These are phyloP conservation scores for Daldinia loculata DNA, from an alignment of 495 filamentous ascomycete species.

Conservation along the genomic window DNA sequence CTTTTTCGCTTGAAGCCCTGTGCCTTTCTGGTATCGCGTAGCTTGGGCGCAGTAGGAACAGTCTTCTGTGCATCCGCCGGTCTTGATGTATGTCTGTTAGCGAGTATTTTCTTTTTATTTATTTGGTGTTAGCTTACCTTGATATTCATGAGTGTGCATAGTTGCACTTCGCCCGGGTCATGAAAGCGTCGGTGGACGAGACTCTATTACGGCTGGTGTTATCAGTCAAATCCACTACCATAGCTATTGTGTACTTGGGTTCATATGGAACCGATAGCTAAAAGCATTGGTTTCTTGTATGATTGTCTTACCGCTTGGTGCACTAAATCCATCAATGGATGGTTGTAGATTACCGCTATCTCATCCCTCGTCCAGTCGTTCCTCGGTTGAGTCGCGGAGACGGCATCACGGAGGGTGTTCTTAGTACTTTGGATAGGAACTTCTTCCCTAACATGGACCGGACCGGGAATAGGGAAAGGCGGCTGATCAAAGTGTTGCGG, in stretches of 20 bases:
- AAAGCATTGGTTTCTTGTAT: not conserved
- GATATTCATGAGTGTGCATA: slow-evolving; percentile 94
- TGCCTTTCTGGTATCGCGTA: slow-evolving; percentile 78
- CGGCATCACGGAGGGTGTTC: slow-evolving; percentile 54
- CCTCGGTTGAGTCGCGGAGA: slow-evolving; percentile 64
- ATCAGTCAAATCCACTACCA: slow-evolving; percentile 25
- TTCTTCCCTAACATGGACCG: slow-evolving; percentile 22
- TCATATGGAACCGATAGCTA: not conserved
- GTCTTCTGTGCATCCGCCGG: slow-evolving; percentile 88
- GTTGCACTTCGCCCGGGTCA: slow-evolving; percentile 78
- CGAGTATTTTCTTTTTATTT: not conserved
- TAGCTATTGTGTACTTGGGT: not conserved
- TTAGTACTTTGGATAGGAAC: slow-evolving; percentile 7
- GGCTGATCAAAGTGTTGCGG: slow-evolving; percentile 20
- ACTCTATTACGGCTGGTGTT: slow-evolving; percentile 56
- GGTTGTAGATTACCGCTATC: slow-evolving; percentile 77
- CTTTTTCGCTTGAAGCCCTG: slow-evolving; percentile 79
- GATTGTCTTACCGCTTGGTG: slow-evolving; percentile 70
- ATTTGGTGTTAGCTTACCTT: slow-evolving; percentile 53
- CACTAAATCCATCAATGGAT: slow-evolving; percentile 77
- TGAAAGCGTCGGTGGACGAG: slow-evolving; percentile 83
- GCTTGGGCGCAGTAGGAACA: slow-evolving; percentile 91
- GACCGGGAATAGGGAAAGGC: slow-evolving; percentile 23
- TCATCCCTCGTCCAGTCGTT: slow-evolving; percentile 82
- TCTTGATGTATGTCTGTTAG: slow-evolving; percentile 44